These are phyloP conservation scores for Sabuloglossum arenarium DNA, from an alignment of 495 filamentous ascomycete genomes.

Conservation along the genomic window DNA sequence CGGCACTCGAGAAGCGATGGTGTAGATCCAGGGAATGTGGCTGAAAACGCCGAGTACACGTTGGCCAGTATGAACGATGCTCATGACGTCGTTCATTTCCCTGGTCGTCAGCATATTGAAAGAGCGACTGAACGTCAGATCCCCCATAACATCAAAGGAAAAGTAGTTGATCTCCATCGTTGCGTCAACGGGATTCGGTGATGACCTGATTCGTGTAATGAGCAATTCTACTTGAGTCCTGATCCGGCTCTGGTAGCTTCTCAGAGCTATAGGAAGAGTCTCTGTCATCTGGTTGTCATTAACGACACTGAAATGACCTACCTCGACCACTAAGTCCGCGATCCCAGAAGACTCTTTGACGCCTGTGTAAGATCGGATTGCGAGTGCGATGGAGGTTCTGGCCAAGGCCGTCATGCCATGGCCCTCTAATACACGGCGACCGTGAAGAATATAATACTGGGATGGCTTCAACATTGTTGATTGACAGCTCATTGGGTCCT, in stretches of 20 bases:
- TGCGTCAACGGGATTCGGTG: slow-evolving; percentile 9
- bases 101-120: slow-evolving; percentile 20
- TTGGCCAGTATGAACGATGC: background rate
- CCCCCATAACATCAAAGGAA: slow-evolving; percentile 25
- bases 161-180: slow-evolving; percentile 20
- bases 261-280: background rate
- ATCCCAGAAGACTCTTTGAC: slow-evolving; percentile 18
- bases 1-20: background rate
- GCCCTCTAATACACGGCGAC: slow-evolving; percentile 14
- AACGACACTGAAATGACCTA: background rate
- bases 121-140: slow-evolving; percentile 22
- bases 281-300: background rate
- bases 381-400: slow-evolving; percentile 15
- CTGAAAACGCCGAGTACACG: background rate
- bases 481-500: slow-evolving; percentile 20
- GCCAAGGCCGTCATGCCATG: slow-evolving; percentile 13
- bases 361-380: slow-evolving; percentile 14
- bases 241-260: background rate
- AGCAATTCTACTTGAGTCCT: background rate
- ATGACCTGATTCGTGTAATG: background rate
- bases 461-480: slow-evolving; percentile 16
- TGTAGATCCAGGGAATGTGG: background rate
- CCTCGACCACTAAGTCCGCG: background rate
- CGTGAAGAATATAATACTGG: slow-evolving; percentile 11
- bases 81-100: slow-evolving; percentile 11